These are phyloP conservation scores for Arachnomyces sp. DNA, from an alignment of 2,329 filamentous ascomycete species.

Conservation along the genomic window DNA sequence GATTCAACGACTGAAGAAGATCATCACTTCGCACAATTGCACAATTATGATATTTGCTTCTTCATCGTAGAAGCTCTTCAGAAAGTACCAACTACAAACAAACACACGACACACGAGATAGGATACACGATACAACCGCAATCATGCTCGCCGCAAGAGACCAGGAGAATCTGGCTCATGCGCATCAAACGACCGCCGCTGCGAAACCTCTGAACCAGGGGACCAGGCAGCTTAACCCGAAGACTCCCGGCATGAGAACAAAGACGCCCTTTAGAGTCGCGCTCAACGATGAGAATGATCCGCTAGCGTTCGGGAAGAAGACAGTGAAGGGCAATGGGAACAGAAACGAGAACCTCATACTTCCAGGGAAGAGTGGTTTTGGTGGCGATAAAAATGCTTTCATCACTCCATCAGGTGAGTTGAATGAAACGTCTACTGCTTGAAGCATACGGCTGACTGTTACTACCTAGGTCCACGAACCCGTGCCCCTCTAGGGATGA, in stretches of 20 bases:
- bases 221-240: conserved; percentile 54
- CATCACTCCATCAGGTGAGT: conserved; percentile 70
- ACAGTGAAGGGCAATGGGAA: conserved; percentile 48
- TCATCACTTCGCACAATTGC: no score
- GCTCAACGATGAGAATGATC: conserved; percentile 79
- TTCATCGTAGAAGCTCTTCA: no score
- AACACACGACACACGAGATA: conserved; percentile 15
- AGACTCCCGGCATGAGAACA: conserved; percentile 67
- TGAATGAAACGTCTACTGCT: conserved; percentile 5
- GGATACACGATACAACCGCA: conserved; percentile 14
- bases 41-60: no score
- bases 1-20: background rate
- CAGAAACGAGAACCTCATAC: conserved; percentile 50
- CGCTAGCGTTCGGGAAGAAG: conserved; percentile 51
- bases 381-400: conserved; percentile 54
- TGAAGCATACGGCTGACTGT: conserved; percentile 7
- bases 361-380: conserved; percentile 44
- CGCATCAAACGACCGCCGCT: conserved; percentile 60
- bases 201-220: conserved; percentile 65
- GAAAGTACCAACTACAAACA: no score
- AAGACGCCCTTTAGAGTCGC: conserved; percentile 76
- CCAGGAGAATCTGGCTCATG: conserved; percentile 79
- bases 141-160: conserved; percentile 71
- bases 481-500: conserved; percentile 79
- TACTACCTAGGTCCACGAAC: conserved; percentile 49